Evolutionary conservation across 371 early-diverging fungal genomes (phyloP).

Genomic region (Conidiobolus incongruus): DNA sequence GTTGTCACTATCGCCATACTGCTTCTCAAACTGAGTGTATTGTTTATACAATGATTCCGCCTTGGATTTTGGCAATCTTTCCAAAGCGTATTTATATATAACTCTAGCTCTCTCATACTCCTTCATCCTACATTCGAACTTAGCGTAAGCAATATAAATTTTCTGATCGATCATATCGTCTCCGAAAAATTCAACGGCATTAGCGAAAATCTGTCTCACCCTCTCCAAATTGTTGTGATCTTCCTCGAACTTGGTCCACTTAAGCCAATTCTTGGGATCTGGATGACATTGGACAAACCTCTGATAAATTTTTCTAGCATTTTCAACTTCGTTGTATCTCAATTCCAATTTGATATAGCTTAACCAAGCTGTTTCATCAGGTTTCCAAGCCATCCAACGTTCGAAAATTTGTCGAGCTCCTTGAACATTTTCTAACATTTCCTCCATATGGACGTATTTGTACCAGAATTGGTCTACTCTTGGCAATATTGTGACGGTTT

Average conservation of each 20-base stretch:
- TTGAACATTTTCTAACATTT: constrained; percentile 69
- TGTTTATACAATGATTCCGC: constrained; percentile 73
- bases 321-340: constrained; percentile 64
- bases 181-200: constrained; percentile 71
- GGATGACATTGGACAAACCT: constrained; percentile 78
- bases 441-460: constrained; percentile 96
- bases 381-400: constrained; percentile 98
- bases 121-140: constrained; percentile 43
- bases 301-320: constrained; percentile 57
- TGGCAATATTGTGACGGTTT: constrained; percentile 73
- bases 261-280: constrained; percentile 86
- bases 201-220: constrained; percentile 61
- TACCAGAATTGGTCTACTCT: constrained; percentile 93
- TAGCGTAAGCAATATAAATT: constrained; percentile 81
- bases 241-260: constrained; percentile 91
- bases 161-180: constrained; percentile 77
- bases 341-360: constrained; percentile 87
- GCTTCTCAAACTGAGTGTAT: constrained; percentile 91
- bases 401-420: constrained; percentile 88
- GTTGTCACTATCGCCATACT: constrained; percentile 65
- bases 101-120: constrained; percentile 77
- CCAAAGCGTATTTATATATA: constrained; percentile 85
- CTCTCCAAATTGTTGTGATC: constrained; percentile 44
- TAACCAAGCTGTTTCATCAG: constrained; percentile 74
- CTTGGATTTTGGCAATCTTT: constrained; percentile 56